Conservation (phyloP, 176 grass and related monocot species). For the Paspalum vaginatum region DNA sequence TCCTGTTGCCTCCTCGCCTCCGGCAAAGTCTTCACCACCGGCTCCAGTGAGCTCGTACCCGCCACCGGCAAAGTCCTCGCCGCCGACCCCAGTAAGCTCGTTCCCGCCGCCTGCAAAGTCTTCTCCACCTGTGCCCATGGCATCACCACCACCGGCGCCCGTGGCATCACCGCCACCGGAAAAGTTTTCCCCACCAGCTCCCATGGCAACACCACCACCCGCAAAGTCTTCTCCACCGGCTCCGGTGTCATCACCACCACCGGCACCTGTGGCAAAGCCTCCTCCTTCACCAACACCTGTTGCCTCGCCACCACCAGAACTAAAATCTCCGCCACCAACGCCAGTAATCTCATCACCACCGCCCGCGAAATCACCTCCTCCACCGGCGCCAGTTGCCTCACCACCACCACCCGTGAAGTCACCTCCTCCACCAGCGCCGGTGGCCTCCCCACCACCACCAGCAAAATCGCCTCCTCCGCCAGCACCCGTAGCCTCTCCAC, state of each 20-base stretch:
- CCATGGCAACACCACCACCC: not conserved
- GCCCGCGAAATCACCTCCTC: not conserved
- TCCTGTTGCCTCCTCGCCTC: not conserved
- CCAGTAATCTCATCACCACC: not conserved
- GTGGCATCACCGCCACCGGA: not conserved
- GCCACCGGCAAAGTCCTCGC: not conserved
- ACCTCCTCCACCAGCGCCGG: not conserved
- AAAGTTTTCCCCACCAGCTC: not conserved
- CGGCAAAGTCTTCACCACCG: not conserved
- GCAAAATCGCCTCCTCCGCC: constrained; percentile 10
- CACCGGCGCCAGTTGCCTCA: not conserved
- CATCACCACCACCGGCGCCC: not conserved
- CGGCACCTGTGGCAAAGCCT: not conserved
- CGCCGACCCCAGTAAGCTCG: not conserved
- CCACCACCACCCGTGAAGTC: not conserved
- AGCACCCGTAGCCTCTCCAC: not conserved
- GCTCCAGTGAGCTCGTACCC: not conserved
- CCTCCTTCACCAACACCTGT: not conserved
- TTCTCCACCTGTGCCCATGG: not conserved
- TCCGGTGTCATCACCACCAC: not conserved
- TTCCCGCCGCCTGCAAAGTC: not conserved
- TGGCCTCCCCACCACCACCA: not conserved
- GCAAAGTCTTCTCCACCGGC: not conserved
- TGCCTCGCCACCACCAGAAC: not conserved
- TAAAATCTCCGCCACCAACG: not conserved